A percentile compares a stretch with the other conserved stretches of the same genome.
Conservation (phyloP, 2,329 filamentous ascomycete species). For the Trichoderma sp. region DNA sequence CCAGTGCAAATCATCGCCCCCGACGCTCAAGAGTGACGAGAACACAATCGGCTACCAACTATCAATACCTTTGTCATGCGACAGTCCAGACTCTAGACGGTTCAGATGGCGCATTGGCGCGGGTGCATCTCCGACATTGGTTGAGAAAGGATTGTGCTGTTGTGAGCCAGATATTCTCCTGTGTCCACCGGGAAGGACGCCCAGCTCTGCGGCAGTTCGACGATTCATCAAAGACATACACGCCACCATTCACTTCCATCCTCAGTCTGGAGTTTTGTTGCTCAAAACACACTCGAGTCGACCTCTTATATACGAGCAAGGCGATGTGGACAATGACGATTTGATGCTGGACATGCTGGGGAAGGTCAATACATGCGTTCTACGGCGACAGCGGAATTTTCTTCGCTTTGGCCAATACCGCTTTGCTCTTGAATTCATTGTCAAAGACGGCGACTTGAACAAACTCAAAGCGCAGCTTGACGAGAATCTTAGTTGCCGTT, state of each 20-base stretch:
- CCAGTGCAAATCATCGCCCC: background rate
- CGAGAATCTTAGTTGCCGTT: background rate
- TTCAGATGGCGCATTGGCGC: constrained; percentile 3
- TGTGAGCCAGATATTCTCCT: background rate
- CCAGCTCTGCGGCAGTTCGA: background rate
- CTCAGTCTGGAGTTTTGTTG: background rate
- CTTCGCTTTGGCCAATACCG: background rate
- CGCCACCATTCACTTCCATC: background rate
- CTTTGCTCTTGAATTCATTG: background rate
- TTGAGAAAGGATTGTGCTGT: background rate
- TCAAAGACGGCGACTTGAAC: background rate
- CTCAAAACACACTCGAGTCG: background rate
- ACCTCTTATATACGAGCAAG: constrained; percentile 9
- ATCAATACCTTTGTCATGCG: background rate
- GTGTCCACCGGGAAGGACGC: background rate
- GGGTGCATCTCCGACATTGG: background rate
- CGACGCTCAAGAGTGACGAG: background rate
- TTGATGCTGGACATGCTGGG: background rate
- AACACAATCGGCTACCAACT: background rate
- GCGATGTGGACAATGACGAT: background rate
- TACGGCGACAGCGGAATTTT: background rate
- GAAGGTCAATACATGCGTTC: background rate
- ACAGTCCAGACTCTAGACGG: background rate
- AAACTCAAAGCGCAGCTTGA: background rate
- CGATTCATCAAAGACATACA: constrained; percentile 11